phyloP scores from a whole-genome alignment of 2,329 filamentous ascomycete species.

The Hypoxylon sp. region DNA sequence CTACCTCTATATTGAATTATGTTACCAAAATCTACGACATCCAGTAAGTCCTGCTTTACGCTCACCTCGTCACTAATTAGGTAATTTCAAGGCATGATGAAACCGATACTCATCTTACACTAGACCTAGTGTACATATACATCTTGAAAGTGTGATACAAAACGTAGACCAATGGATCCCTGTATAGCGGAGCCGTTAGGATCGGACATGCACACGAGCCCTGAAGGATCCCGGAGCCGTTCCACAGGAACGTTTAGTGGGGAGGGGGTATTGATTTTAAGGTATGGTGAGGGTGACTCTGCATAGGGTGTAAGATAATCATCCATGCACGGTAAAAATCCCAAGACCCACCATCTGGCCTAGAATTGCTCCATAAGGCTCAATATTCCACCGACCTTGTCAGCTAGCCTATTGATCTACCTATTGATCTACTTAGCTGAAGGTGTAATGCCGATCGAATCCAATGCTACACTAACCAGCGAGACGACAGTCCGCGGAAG shows the following conservation, averaged over 20 bases:
- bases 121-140: slow-evolving; percentile 1
- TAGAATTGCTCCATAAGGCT: neutral
- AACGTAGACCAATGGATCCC: neutral
- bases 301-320: slow-evolving; percentile 4
- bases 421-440: slow-evolving; percentile 3
- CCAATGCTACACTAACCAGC: neutral
- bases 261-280: neutral
- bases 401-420: neutral
- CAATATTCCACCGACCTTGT: slow-evolving; percentile 1
- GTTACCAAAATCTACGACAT: neutral
- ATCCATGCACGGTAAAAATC: slow-evolving; percentile 2
- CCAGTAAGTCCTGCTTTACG: neutral
- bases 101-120: neutral
- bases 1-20: neutral
- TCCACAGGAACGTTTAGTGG: slow-evolving; percentile 1
- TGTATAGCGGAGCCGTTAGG: neutral
- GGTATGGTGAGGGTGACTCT: slow-evolving; percentile 1
- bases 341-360: neutral
- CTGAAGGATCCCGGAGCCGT: neutral
- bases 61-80: neutral
- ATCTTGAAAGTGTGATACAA: neutral
- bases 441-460: neutral
- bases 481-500: neutral
- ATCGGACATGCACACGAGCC: neutral
- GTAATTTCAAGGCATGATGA: neutral